phyloP scores from a whole-genome alignment of 768 basidiomycete species.

The Kwoniella dejecticola region DNA sequence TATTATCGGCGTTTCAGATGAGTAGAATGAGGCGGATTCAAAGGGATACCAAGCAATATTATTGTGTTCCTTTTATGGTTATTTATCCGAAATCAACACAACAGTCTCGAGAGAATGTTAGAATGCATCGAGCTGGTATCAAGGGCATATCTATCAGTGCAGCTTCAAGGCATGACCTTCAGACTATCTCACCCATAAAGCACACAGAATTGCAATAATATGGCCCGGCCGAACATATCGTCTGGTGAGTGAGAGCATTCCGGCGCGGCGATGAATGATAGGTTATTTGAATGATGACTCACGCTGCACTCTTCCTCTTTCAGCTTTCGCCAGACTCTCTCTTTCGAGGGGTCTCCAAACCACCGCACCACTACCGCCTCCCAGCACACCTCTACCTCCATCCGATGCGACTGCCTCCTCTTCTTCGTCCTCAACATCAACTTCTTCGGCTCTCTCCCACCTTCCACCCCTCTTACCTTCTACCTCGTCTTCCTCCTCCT shows the following conservation, averaged over 20 bases:
- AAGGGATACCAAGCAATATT: neutral
- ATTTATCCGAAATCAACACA: neutral
- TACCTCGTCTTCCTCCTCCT: constrained; percentile 17
- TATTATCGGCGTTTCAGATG: constrained; percentile 19
- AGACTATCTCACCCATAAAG: too few relatives aligned
- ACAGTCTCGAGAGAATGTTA: neutral
- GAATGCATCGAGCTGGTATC: too few relatives aligned
- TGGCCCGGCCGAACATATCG: constrained; percentile 1
- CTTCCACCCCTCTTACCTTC: constrained; percentile 38
- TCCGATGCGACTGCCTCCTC: constrained; percentile 23
- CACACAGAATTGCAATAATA: too few relatives aligned
- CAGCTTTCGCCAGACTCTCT: constrained; percentile 22
- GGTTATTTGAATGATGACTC: too few relatives aligned
- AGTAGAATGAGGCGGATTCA: constrained; percentile 2
- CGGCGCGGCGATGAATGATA: too few relatives aligned
- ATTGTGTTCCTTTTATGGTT: neutral
- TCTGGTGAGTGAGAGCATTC: constrained; percentile 9
- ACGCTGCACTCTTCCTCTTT: too few relatives aligned
- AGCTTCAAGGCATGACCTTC: too few relatives aligned
- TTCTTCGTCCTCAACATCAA: constrained; percentile 16
- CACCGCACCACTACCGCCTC: constrained; percentile 41
- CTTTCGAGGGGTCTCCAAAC: constrained; percentile 36
- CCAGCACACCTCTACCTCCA: constrained; percentile 23
- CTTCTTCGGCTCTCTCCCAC: constrained; percentile 20
- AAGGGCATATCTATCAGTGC: too few relatives aligned